Evolutionary conservation across 495 filamentous ascomycete genomes (phyloP), one percentile per base, ranked within the genome.

Genomic region (Penicillium pancosmium): DNA sequence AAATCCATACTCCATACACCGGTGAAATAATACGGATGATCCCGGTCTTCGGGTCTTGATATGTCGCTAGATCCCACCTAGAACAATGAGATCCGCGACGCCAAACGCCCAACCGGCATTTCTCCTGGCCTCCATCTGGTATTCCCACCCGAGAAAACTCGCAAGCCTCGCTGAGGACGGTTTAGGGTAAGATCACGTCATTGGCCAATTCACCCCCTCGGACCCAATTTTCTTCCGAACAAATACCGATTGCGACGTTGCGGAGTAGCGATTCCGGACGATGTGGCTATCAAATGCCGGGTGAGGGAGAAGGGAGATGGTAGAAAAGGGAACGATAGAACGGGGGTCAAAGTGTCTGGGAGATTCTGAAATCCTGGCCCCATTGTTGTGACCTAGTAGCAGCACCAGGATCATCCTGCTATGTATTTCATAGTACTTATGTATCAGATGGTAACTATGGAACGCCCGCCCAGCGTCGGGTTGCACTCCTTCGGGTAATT

Each of bases 141-240:
- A 59, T 56, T 53, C 57, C 55, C 33, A 64, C 58, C 65, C 61
- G 62, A 64, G 55, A 50, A 58, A 50, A 59, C 41, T 54, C 53
- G 56, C 54, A 51, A 51, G 36, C 54, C 47, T 50, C 50, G 34
- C 47, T 46, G 44, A 55, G 34, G 50, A 48, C 11, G 55, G 52
- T 52, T 31, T 59, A 58, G 43, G 35, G 16, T 41, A 34, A 36
- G 15, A 60, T 54, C 57, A 60, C 60, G 46, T 50, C 54, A 60
- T 63, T 63, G 64, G 60, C 46, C 53, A 27, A 51, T 46, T 31
- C 46, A 15, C 50, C 27, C 11, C 11, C 47, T 50, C 52, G 58
- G 65, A 60, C 66, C 60, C 55, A 60, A 53, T 47, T 70, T 70
- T 70, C 50, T 49, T 60, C 72, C 70, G 71, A 73, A 59, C 52